Evolutionary conservation across 2,329 filamentous ascomycete genomes (phyloP), one percentile per base, ranked within the genome.

Genomic region (Clonostachys solani): DNA sequence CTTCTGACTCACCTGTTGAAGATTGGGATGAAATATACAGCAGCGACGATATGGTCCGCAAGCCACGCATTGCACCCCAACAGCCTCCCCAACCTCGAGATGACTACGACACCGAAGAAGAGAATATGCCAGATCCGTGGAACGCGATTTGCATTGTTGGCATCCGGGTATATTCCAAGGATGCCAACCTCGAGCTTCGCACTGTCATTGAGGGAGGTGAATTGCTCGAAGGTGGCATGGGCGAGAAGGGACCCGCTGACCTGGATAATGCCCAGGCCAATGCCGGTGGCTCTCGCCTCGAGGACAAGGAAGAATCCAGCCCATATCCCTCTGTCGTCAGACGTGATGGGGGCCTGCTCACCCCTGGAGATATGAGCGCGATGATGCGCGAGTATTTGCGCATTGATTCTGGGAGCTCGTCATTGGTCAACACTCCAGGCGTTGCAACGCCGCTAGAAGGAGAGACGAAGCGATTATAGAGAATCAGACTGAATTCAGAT

Each of bases 111-210:
- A 74, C 73, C 0, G 77, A 81, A n/a, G 79, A 81, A 48, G 78
- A 83, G 55, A 77, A 75, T 50, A 66, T 72, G 55, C 62, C 73
- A 1, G 73, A 79, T 19, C 76, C 79, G 2, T 85, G 82, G 81
- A 84, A 84, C 57, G 81, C 81, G 5, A 73, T 84, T 42, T 78
- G 74, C 45, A 76, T 84, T 16, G 73, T 85, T 0, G 81, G 82
- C 0, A 65, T 85, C 45, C 73, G 80, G 5, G 75, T 85, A 6
- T 85, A 84, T 60, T 77, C 76, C 56, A 80, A 78, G 60, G 77
- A 84, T 56, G 70, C 74, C 41, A 62, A 68, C 33, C 64, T 82
- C 4, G 72, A 79, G 59, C 61, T 81, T n/a, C 68, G 71, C 36
- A 73, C 79, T 12, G 75, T 81, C 17, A 72, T 81, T 62, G 77